phyloP scores from a whole-genome alignment of 2,329 filamentous ascomycete species.

The Fusarium mexicanum region DNA sequence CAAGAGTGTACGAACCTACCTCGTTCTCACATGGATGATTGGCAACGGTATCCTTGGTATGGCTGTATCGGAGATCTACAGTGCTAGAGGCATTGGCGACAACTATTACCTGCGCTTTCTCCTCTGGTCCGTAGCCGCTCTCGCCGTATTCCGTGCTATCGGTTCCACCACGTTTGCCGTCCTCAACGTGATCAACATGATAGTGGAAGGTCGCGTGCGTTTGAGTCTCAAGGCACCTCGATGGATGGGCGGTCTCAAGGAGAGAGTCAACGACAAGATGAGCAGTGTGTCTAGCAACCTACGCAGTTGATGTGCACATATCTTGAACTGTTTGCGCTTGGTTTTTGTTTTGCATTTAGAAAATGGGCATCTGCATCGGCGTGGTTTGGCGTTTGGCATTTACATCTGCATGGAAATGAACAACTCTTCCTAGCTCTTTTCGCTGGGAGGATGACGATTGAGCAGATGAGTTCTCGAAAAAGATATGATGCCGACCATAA shows the following conservation, averaged over 20 bases:
- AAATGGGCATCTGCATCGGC: conserved; percentile 24
- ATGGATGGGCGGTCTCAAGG: conserved; percentile 58
- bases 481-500: conserved; percentile 21
- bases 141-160: conserved; percentile 89
- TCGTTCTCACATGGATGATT: conserved; percentile 95
- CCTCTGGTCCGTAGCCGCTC: conserved; percentile 86
- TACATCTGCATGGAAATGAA: conserved; percentile 17
- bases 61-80: conserved; percentile 89
- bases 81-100: conserved; percentile 72
- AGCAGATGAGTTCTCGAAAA: conserved; percentile 20
- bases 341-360: conserved; percentile 24
- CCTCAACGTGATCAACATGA: conserved; percentile 82
- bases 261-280: conserved; percentile 58
- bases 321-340: conserved; percentile 4
- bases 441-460: conserved; percentile 15
- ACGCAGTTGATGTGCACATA: conserved; percentile 44
- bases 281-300: conserved; percentile 60
- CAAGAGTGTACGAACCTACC: conserved; percentile 95
- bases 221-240: conserved; percentile 65
- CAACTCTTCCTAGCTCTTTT: background rate
- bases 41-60: conserved; percentile 93
- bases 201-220: conserved; percentile 84
- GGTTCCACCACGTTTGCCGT: conserved; percentile 84
- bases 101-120: conserved; percentile 96
- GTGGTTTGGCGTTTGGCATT: conserved; percentile 18